Evolutionary conservation across 257 asterid genomes (phyloP).

Genomic region (Scutellaria minor): DNA sequence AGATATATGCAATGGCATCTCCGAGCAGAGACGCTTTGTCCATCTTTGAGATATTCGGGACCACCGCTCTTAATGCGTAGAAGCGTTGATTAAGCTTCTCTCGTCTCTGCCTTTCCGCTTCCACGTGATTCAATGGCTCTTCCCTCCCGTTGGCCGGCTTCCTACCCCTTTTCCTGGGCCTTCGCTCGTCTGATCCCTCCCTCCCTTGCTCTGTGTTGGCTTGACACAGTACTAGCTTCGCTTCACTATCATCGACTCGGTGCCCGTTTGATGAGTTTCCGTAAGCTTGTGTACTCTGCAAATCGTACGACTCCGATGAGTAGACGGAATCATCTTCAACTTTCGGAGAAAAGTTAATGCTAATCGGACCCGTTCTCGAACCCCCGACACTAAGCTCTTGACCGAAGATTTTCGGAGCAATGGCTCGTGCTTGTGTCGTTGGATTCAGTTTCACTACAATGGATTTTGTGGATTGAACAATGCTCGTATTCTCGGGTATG

Average conservation of each 20-base stretch:
- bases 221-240: constrained; percentile 42
- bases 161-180: constrained; percentile 84
- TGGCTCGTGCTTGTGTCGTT: constrained; percentile 47
- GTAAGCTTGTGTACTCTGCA: constrained; percentile 48
- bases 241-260: constrained; percentile 57
- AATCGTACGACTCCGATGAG: constrained; percentile 55
- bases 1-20: constrained; percentile 84
- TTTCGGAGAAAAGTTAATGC: constrained; percentile 73
- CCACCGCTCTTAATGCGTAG: constrained; percentile 85
- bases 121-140: constrained; percentile 87
- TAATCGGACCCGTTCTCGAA: constrained; percentile 68
- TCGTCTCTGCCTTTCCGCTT: constrained; percentile 94
- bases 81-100: constrained; percentile 92
- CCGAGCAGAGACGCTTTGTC: constrained; percentile 92
- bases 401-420: constrained; percentile 72
- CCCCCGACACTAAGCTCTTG: constrained; percentile 76
- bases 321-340: constrained; percentile 61
- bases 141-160: constrained; percentile 94
- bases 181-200: constrained; percentile 68
- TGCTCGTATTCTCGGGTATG: constrained; percentile 59
- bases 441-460: constrained; percentile 50
- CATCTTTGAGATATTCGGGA: constrained; percentile 93
- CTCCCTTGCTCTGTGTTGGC: constrained; percentile 43
- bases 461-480: constrained; percentile 64
- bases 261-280: constrained; percentile 66